These are phyloP conservation scores for Elsinoe batatas DNA, from an alignment of 2,329 filamentous ascomycete genomes.

Conservation along the genomic window DNA sequence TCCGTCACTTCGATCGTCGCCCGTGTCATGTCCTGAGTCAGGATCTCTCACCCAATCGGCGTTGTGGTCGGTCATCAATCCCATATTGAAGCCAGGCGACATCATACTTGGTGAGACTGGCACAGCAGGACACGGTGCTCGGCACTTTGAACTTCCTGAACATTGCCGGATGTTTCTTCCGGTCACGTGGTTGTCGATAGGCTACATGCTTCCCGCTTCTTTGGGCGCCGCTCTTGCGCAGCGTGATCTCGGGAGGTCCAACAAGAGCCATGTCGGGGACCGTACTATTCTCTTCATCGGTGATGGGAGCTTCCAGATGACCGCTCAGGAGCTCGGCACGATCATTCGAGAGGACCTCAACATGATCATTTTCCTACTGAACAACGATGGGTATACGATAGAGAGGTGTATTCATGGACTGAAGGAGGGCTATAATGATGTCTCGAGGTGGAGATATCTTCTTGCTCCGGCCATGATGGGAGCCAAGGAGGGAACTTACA, in stretches of 20 bases:
- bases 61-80: constrained; percentile 18
- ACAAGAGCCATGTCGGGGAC: constrained; percentile 20
- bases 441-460: constrained; percentile 64
- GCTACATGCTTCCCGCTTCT: constrained; percentile 21
- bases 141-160: constrained; percentile 41
- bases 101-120: constrained; percentile 23
- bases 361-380: constrained; percentile 34
- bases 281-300: constrained; percentile 67
- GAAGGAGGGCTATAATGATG: constrained; percentile 60
- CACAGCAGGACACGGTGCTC: constrained; percentile 40
- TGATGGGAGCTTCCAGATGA: constrained; percentile 71
- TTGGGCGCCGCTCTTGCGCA: constrained; percentile 20
- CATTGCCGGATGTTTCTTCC: constrained; percentile 49
- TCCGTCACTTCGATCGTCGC: constrained; percentile 15
- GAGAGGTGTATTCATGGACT: constrained; percentile 39
- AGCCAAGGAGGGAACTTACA: constrained; percentile 48
- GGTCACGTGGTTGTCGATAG: constrained; percentile 24
- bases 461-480: constrained; percentile 57
- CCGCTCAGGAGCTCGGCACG: constrained; percentile 54
- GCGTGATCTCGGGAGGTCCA: constrained; percentile 28
- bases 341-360: constrained; percentile 41
- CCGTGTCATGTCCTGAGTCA: neutral
- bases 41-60: constrained; percentile 19
- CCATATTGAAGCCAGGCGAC: constrained; percentile 20
- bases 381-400: constrained; percentile 40